Conservation (phyloP, 306 rosid species). For the Prosopis cineraria region DNA sequence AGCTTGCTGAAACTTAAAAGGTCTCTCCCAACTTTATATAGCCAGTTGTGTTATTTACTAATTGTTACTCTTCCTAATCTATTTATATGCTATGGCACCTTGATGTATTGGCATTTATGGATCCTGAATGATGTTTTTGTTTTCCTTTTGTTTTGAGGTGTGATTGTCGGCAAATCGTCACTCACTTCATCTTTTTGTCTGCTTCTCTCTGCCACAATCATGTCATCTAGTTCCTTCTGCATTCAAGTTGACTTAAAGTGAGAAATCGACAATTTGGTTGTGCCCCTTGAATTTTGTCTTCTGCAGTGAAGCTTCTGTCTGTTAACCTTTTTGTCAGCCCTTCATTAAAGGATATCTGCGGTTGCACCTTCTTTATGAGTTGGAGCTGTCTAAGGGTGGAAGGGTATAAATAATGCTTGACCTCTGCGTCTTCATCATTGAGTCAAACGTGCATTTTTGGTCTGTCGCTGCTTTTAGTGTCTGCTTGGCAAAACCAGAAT, state of each 20-base stretch:
- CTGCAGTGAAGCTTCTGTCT: constrained; percentile 49
- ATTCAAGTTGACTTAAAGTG: constrained; percentile 42
- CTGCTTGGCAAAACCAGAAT: constrained; percentile 26
- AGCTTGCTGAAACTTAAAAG: constrained; percentile 63
- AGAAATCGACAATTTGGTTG: constrained; percentile 48
- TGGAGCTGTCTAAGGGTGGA: constrained; percentile 37
- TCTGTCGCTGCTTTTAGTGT: constrained; percentile 29
- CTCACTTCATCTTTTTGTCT: constrained; percentile 60
- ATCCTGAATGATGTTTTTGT: constrained; percentile 58
- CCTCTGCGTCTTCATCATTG: constrained; percentile 44
- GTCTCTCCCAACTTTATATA: constrained; percentile 62
- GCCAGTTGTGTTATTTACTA: constrained; percentile 36
- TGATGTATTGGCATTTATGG: constrained; percentile 40
- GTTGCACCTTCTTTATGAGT: constrained; percentile 36
- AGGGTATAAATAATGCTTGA: constrained; percentile 37
- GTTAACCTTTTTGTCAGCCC: constrained; percentile 44
- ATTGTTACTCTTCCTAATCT: constrained; percentile 26
- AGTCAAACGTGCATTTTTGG: constrained; percentile 30
- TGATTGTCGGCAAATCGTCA: constrained; percentile 63
- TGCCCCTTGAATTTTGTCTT: constrained; percentile 37
- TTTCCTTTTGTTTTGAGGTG: constrained; percentile 75
- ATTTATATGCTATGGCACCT: constrained; percentile 18
- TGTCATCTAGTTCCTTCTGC: constrained; percentile 64
- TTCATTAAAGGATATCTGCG: constrained; percentile 41
- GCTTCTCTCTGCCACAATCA: constrained; percentile 66